phyloP scores from a whole-genome alignment of 805 yeast species.

The Ogataea pilisensis region DNA sequence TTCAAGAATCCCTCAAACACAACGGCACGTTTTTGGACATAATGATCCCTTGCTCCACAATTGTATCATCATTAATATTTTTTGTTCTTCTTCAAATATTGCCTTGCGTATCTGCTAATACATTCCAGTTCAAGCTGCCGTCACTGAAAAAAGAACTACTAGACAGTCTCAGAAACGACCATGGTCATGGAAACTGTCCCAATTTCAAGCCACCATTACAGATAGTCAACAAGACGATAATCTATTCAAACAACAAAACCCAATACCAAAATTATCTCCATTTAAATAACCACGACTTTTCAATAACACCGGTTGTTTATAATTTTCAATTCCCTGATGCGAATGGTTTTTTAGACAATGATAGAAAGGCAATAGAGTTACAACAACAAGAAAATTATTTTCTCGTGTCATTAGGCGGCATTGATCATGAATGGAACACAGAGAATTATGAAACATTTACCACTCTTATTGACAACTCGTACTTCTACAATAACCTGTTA shows the following conservation, averaged over 20 bases:
- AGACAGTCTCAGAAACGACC: neutral
- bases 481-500: slow-evolving; percentile 65
- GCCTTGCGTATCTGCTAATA: neutral
- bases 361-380: slow-evolving; percentile 6
- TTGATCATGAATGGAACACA: slow-evolving; percentile 22
- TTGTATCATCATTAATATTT: no score
- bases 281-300: neutral
- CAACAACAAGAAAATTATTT: slow-evolving; percentile 13
- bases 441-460: slow-evolving; percentile 63
- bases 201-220: slow-evolving; percentile 5
- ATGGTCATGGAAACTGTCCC: neutral
- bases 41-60: neutral
- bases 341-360: slow-evolving; percentile 8
- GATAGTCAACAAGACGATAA: slow-evolving; percentile 9
- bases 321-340: slow-evolving; percentile 6
- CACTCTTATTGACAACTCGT: slow-evolving; percentile 67
- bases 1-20: no score
- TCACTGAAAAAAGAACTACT: neutral
- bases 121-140: neutral
- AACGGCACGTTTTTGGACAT: no score
- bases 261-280: slow-evolving; percentile 1
- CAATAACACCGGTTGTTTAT: neutral
- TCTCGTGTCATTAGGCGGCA: slow-evolving; percentile 12
- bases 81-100: neutral
- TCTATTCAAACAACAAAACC: slow-evolving; percentile 16